These are phyloP conservation scores for Pseudomonodictys pantanalensis DNA, from an alignment of 495 filamentous ascomycete species.

Conservation along the genomic window DNA sequence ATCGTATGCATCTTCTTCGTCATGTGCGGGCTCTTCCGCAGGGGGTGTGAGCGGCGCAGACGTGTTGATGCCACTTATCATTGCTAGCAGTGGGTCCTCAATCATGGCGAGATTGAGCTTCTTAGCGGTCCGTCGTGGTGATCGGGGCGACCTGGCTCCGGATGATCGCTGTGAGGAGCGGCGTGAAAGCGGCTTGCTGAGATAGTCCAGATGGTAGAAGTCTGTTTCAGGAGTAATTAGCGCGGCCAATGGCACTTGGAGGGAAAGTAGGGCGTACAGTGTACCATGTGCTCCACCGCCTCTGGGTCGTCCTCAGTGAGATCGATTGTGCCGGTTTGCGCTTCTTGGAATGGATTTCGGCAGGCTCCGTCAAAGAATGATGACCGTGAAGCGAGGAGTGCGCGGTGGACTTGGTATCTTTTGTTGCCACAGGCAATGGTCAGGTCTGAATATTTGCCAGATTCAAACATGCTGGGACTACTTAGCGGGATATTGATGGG, in stretches of 20 bases:
- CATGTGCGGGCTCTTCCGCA: slow-evolving; percentile 4
- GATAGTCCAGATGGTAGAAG: slow-evolving; percentile 48
- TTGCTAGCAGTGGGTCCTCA: slow-evolving; percentile 42
- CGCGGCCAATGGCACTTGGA: not conserved
- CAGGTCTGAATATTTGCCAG: slow-evolving; percentile 44
- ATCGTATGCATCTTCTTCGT: slow-evolving; percentile 18
- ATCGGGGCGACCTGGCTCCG: slow-evolving; percentile 26
- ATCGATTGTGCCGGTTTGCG: slow-evolving; percentile 39
- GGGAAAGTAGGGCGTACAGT: slow-evolving; percentile 35
- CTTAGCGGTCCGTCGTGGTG: slow-evolving; percentile 21
- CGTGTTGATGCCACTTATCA: slow-evolving; percentile 24
- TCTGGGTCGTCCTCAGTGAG: slow-evolving; percentile 45
- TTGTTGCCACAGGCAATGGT: slow-evolving; percentile 40
- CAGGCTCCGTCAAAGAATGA: slow-evolving; percentile 45
- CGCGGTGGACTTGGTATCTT: slow-evolving; percentile 42
- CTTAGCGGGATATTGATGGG: slow-evolving; percentile 17
- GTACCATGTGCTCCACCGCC: slow-evolving; percentile 45
- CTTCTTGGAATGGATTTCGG: slow-evolving; percentile 37
- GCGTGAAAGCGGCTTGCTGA: slow-evolving; percentile 29
- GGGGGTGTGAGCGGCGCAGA: slow-evolving; percentile 23
- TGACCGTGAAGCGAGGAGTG: slow-evolving; percentile 42
- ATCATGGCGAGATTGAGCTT: slow-evolving; percentile 38
- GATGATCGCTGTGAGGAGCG: slow-evolving; percentile 23
- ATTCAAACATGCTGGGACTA: slow-evolving; percentile 34
- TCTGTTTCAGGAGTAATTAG: slow-evolving; percentile 29